phyloP scores from a whole-genome alignment of 441 rosid species.

The Biscutella laevigata region DNA sequence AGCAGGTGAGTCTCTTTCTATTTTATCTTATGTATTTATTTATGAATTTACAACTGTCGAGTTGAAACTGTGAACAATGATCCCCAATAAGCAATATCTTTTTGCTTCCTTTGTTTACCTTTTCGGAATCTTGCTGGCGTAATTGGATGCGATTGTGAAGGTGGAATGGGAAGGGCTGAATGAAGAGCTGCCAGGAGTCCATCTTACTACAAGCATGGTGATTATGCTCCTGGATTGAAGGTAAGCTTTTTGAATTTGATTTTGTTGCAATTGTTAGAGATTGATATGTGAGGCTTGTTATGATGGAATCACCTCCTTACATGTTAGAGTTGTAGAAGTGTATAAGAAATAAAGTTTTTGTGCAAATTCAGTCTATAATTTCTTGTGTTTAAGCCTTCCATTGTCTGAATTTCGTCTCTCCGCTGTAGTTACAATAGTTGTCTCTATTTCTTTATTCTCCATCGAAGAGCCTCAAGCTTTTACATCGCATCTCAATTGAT shows the following conservation, averaged over 20 bases:
- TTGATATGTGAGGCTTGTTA: background rate
- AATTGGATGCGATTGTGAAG: slow-evolving; percentile 27
- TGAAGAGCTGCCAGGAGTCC: slow-evolving; percentile 97
- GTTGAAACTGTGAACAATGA: too few species aligned
- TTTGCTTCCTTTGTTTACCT: too few species aligned
- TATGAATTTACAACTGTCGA: too few species aligned
- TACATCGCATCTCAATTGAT: background rate
- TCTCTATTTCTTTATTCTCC: background rate
- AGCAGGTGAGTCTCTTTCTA: slow-evolving; percentile 42
- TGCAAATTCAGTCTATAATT: too few species aligned
- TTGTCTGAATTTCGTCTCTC: too few species aligned
- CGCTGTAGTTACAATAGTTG: background rate
- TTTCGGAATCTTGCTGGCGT: too few species aligned
- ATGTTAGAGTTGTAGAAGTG: too few species aligned
- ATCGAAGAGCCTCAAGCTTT: slow-evolving; percentile 4
- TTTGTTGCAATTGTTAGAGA: background rate
- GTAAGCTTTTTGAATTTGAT: slow-evolving; percentile 25
- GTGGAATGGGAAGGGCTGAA: slow-evolving; percentile 98
- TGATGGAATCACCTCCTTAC: too few species aligned
- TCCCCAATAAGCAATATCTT: too few species aligned
- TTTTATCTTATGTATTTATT: too few species aligned
- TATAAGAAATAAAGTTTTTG: too few species aligned
- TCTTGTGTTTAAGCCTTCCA: too few species aligned
- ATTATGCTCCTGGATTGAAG: slow-evolving; percentile 92
- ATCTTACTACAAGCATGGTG: slow-evolving; percentile 88